These are phyloP conservation scores for Clitocybe nebularis DNA, from an alignment of 1,284 basidiomycete genomes.

Conservation along the genomic window DNA sequence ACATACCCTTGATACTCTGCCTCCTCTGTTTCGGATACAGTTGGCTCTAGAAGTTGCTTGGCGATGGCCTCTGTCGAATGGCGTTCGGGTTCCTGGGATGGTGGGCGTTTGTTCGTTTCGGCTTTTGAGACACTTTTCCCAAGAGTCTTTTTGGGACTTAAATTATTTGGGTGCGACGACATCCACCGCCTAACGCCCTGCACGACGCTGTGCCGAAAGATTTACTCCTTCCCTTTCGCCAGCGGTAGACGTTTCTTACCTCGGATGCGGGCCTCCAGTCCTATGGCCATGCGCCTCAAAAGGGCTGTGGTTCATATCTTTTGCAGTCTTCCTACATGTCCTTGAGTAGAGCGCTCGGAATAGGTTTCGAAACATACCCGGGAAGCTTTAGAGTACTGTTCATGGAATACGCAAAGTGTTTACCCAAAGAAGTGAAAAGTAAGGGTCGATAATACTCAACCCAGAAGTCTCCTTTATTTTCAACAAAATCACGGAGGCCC, in stretches of 20 bases:
- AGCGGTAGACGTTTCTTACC: conserved; percentile 26
- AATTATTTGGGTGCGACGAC: conserved; percentile 41
- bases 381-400: conserved; percentile 80
- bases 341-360: conserved; percentile 3
- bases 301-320: conserved; percentile 66
- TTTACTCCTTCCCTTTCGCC: not conserved
- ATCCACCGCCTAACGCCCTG: conserved; percentile 75
- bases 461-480: conserved; percentile 72
- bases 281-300: conserved; percentile 57
- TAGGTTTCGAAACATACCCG: conserved; percentile 44
- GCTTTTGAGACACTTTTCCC: conserved; percentile 29
- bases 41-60: conserved; percentile 59
- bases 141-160: conserved; percentile 38
- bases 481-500: conserved; percentile 55
- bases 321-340: conserved; percentile 56
- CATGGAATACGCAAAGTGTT: conserved; percentile 86
- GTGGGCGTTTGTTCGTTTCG: conserved; percentile 26
- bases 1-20: conserved; percentile 77
- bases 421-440: conserved; percentile 75
- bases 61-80: conserved; percentile 67
- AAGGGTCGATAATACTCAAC: conserved; percentile 89
- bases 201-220: conserved; percentile 48
- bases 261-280: conserved; percentile 35
- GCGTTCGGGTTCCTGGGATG: conserved; percentile 35
- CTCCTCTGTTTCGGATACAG: conserved; percentile 61